A percentile compares a stretch with the other conserved stretches of the same genome.
phyloP scores from a whole-genome alignment of 441 rosid species.

The Populus hybrid region DNA sequence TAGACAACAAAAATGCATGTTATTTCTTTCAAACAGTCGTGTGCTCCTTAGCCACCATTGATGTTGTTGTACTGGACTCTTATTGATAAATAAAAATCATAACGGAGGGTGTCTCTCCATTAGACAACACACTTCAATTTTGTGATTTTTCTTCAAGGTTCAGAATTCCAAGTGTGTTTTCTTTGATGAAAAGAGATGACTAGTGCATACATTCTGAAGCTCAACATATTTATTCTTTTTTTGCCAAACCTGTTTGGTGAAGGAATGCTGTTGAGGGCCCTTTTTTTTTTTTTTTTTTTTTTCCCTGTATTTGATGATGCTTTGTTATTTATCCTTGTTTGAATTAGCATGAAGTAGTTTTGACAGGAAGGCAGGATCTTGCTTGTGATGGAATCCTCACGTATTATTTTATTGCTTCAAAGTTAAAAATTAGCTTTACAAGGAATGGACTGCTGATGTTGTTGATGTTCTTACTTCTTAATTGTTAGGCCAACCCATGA shows the following conservation, averaged over 20 bases:
- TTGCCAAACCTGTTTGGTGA: too few relatives aligned
- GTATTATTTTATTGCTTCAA: too few relatives aligned
- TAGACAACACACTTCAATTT: background rate
- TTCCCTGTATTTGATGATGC: background rate
- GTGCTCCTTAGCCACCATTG: background rate
- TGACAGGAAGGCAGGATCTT: background rate
- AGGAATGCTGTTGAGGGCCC: too few relatives aligned
- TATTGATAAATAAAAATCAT: background rate
- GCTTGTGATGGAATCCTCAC: background rate
- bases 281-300: too few relatives aligned
- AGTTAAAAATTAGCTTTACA: too few relatives aligned
- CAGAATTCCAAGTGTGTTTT: background rate
- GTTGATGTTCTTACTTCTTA: too few relatives aligned
- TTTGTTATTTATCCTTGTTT: too few relatives aligned
- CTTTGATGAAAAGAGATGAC: too few relatives aligned
- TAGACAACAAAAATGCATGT: background rate
- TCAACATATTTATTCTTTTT: too few relatives aligned
- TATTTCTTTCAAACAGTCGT: background rate
- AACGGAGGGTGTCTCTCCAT: background rate
- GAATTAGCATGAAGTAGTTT: background rate
- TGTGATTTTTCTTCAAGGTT: background rate
- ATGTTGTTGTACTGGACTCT: background rate
- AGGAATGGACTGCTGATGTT: too few relatives aligned
- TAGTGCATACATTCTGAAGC: too few relatives aligned
- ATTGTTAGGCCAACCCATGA: too few relatives aligned